A percentile compares a stretch with the other conserved stretches of the same genome.
These are phyloP conservation scores for Zopfia rhizophila DNA, from an alignment of 2,329 filamentous ascomycete species.

Conservation along the genomic window DNA sequence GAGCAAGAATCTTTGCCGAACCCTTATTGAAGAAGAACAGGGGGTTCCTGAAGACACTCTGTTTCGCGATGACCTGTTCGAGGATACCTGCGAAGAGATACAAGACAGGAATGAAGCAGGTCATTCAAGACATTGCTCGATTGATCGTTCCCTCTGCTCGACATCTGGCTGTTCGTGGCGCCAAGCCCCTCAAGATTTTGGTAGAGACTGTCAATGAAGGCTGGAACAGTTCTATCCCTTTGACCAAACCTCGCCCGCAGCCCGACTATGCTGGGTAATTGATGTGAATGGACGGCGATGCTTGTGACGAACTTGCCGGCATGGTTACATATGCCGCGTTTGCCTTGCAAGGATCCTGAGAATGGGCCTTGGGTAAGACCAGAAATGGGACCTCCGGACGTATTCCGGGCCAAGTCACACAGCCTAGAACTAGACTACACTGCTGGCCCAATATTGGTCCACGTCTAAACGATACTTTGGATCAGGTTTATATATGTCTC, in stretches of 20 bases:
- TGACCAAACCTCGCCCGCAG: slow-evolving; percentile 51
- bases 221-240: slow-evolving; percentile 53
- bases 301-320: no score
- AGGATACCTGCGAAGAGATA: slow-evolving; percentile 22
- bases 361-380: no score
- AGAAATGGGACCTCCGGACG: no score
- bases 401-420: no score
- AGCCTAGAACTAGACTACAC: no score
- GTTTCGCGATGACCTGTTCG: slow-evolving; percentile 29
- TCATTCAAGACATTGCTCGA: slow-evolving; percentile 26
- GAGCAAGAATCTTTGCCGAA: slow-evolving; percentile 14
- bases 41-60: slow-evolving; percentile 9
- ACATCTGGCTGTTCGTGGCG: slow-evolving; percentile 38
- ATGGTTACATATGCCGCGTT: no score
- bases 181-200: slow-evolving; percentile 36
- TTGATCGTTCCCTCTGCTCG: slow-evolving; percentile 43
- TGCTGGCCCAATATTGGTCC: no score
- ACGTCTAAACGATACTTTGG: no score
- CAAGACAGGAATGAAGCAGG: slow-evolving; percentile 27
- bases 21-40: slow-evolving; percentile 9
- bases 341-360: no score
- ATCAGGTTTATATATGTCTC: no score
- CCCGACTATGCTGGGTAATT: slow-evolving; percentile 59
- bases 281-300: no score
- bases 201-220: slow-evolving; percentile 55